These are phyloP conservation scores for Colletotrichum orbiculare DNA, from an alignment of 2,329 filamentous ascomycete genomes.

Conservation along the genomic window DNA sequence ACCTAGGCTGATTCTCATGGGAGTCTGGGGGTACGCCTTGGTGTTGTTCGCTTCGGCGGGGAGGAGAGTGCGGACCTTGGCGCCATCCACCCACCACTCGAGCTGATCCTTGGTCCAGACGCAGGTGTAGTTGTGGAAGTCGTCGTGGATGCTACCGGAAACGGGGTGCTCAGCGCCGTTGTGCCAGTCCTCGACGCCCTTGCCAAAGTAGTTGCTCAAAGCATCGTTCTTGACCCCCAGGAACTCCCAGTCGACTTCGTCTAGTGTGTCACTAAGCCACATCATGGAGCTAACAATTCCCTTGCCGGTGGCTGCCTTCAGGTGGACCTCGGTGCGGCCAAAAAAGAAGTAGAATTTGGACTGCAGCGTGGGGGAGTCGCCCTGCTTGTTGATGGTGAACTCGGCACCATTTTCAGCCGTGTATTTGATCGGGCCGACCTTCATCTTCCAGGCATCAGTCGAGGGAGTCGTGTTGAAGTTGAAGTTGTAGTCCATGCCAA, in stretches of 20 bases:
- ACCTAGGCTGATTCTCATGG: constrained; percentile 76
- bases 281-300: constrained; percentile 88
- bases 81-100: constrained; percentile 77
- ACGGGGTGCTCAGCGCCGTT: constrained; percentile 71
- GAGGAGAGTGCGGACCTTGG: constrained; percentile 71
- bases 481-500: constrained; percentile 72
- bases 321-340: constrained; percentile 79
- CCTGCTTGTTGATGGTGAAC: constrained; percentile 77
- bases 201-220: constrained; percentile 83
- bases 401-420: constrained; percentile 70
- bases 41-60: constrained; percentile 71
- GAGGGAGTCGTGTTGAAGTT: constrained; percentile 72
- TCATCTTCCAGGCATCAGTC: constrained; percentile 74
- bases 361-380: constrained; percentile 82
- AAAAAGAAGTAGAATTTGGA: constrained; percentile 89
- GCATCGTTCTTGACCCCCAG: constrained; percentile 74
- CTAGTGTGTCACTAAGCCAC: constrained; percentile 83
- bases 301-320: constrained; percentile 79
- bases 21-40: constrained; percentile 78
- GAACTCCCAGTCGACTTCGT: constrained; percentile 91
- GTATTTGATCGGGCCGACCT: constrained; percentile 73
- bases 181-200: constrained; percentile 72
- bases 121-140: constrained; percentile 81
- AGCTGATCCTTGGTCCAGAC: constrained; percentile 76
- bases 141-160: constrained; percentile 64